A percentile compares a stretch with the other conserved stretches of the same genome.
These are phyloP conservation scores for Ophiocordyceps sinensis DNA, from an alignment of 2,329 filamentous ascomycete genomes.

Conservation along the genomic window DNA sequence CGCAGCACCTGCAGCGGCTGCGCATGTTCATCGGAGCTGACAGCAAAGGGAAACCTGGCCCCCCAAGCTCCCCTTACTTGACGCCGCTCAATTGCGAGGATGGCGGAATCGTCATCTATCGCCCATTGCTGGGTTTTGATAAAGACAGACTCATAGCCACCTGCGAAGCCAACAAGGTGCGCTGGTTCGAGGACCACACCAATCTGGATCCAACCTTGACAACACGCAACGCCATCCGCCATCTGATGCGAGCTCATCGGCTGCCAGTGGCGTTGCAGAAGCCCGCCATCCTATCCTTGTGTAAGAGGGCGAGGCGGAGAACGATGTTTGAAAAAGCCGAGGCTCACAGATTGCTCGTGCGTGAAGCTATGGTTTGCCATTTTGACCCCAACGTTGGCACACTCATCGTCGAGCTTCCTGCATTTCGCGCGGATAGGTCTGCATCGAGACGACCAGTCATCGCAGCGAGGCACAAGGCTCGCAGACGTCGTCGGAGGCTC, in stretches of 20 bases:
- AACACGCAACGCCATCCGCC: slow-evolving; percentile 63
- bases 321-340: slow-evolving; percentile 30
- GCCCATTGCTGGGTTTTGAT: slow-evolving; percentile 55
- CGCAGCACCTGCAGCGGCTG: background rate
- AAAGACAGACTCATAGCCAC: slow-evolving; percentile 64
- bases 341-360: slow-evolving; percentile 39
- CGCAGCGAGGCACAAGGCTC: slow-evolving; percentile 10
- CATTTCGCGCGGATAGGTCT: slow-evolving; percentile 7
- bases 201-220: slow-evolving; percentile 70
- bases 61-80: slow-evolving; percentile 9
- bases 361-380: slow-evolving; percentile 28
- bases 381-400: slow-evolving; percentile 35
- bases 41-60: background rate
- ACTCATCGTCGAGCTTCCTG: slow-evolving; percentile 29
- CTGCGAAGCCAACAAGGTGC: slow-evolving; percentile 50
- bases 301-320: slow-evolving; percentile 33
- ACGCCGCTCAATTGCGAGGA: slow-evolving; percentile 34
- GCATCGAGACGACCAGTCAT: slow-evolving; percentile 8
- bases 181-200: slow-evolving; percentile 75
- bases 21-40: background rate
- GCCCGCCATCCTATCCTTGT: slow-evolving; percentile 45
- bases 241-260: slow-evolving; percentile 40
- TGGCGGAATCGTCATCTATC: slow-evolving; percentile 51
- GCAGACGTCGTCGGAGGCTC: slow-evolving; percentile 21
- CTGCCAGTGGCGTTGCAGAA: slow-evolving; percentile 60